Conservation (phyloP, 805 yeast species). For the Candida qinlingensis region DNA sequence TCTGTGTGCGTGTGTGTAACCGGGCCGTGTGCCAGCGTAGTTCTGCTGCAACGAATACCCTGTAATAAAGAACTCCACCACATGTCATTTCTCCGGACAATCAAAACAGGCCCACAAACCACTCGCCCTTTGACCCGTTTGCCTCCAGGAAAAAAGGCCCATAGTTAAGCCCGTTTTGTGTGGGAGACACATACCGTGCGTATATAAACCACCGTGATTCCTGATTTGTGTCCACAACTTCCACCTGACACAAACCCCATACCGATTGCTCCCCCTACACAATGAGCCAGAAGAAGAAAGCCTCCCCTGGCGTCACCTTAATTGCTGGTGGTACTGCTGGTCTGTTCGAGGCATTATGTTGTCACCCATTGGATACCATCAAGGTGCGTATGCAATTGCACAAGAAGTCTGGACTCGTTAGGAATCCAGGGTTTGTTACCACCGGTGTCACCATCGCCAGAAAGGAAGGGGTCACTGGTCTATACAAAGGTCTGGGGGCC, state of each 20-base stretch:
- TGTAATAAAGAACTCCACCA: too few species aligned
- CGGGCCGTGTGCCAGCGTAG: too few species aligned
- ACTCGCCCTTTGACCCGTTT: neutral
- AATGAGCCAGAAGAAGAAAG: constrained; percentile 26
- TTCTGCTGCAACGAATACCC: too few species aligned
- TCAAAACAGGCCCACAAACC: neutral
- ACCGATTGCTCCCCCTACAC: too few species aligned
- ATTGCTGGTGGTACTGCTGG: constrained; percentile 98
- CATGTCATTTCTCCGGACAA: neutral
- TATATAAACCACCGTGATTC: neutral
- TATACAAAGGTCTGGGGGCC: constrained; percentile 95
- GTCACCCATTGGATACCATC: constrained; percentile 97
- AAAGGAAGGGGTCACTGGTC: constrained; percentile 78
- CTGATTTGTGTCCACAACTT: neutral
- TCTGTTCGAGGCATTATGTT: constrained; percentile 91
- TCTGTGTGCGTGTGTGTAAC: too few species aligned
- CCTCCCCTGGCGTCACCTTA: constrained; percentile 54
- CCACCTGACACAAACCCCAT: neutral
- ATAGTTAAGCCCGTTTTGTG: neutral
- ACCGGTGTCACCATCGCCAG: constrained; percentile 77
- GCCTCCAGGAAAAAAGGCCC: neutral
- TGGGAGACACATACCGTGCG: neutral
- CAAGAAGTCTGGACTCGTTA: constrained; percentile 56
- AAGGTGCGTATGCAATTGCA: constrained; percentile 96
- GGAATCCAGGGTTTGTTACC: constrained; percentile 78